phyloP scores from a whole-genome alignment of 257 asterid genomes.

The Solanum virginianum region DNA sequence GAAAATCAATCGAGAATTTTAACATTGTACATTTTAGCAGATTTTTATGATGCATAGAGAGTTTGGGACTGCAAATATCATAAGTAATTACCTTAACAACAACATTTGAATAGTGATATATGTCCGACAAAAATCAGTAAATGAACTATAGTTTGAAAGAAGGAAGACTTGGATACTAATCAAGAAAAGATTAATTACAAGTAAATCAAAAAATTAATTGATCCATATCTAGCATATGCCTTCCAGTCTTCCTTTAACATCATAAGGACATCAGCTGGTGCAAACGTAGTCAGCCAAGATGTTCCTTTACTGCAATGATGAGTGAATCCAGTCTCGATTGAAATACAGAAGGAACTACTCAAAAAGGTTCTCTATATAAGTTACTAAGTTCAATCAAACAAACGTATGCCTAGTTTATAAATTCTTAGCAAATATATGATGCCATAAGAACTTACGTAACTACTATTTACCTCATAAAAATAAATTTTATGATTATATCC shows the following conservation, averaged over 20 bases:
- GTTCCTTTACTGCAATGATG: neutral
- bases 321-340: neutral
- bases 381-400: neutral
- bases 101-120: slow-evolving; percentile 9
- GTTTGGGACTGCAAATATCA: neutral
- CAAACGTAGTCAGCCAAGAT: neutral
- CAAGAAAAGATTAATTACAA: neutral
- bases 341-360: neutral
- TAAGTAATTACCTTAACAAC: slow-evolving; percentile 52
- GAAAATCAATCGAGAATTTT: neutral
- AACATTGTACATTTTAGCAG: neutral
- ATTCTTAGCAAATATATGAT: too few species aligned
- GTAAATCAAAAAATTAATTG: neutral
- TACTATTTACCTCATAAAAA: too few species aligned
- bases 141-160: neutral
- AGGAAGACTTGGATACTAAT: neutral
- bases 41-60: neutral
- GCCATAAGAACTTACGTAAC: too few species aligned
- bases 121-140: slow-evolving; percentile 10
- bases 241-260: slow-evolving; percentile 2
- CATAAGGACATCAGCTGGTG: neutral
- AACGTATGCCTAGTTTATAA: neutral
- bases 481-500: too few species aligned
- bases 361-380: neutral
- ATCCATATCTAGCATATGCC: neutral